These are phyloP conservation scores for Diaporthe destruens DNA, from an alignment of 2,329 filamentous ascomycete species.

Conservation along the genomic window DNA sequence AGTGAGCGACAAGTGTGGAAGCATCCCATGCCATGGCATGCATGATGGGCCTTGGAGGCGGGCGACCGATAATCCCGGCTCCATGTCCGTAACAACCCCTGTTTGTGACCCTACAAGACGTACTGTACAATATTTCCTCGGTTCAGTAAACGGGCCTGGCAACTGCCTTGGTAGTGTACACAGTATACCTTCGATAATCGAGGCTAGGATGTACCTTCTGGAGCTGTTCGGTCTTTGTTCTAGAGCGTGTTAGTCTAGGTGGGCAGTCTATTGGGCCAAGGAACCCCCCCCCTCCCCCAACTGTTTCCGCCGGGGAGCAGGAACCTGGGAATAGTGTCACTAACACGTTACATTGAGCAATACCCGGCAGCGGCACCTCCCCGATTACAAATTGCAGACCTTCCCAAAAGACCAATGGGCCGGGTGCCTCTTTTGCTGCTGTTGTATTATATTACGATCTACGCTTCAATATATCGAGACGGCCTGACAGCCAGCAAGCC, in stretches of 20 bases:
- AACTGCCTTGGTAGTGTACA: no score
- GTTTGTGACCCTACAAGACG: background rate
- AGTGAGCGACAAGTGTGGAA: constrained; percentile 14
- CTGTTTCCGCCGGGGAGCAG: constrained; percentile 11
- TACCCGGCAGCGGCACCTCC: constrained; percentile 24
- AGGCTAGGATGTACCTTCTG: constrained; percentile 9
- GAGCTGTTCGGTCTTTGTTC: constrained; percentile 1
- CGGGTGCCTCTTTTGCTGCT: background rate
- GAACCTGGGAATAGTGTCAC: constrained; percentile 33
- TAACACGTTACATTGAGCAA: constrained; percentile 25
- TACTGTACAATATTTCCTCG: background rate
- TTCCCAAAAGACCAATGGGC: background rate
- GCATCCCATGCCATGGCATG: constrained; percentile 18
- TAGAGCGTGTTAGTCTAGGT: background rate
- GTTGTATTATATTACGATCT: constrained; percentile 10
- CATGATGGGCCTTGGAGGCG: constrained; percentile 14
- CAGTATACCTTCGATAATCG: no score
- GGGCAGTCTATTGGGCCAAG: background rate
- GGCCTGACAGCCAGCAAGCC: background rate
- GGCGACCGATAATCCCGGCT: constrained; percentile 26
- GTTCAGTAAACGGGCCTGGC: constrained; percentile 4
- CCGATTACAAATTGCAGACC: constrained; percentile 31
- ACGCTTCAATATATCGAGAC: constrained; percentile 10
- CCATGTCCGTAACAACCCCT: constrained; percentile 19
- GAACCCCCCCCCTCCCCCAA: background rate